These are phyloP conservation scores for Capronia epimyces DNA, from an alignment of 2,329 filamentous ascomycete genomes.

Conservation along the genomic window DNA sequence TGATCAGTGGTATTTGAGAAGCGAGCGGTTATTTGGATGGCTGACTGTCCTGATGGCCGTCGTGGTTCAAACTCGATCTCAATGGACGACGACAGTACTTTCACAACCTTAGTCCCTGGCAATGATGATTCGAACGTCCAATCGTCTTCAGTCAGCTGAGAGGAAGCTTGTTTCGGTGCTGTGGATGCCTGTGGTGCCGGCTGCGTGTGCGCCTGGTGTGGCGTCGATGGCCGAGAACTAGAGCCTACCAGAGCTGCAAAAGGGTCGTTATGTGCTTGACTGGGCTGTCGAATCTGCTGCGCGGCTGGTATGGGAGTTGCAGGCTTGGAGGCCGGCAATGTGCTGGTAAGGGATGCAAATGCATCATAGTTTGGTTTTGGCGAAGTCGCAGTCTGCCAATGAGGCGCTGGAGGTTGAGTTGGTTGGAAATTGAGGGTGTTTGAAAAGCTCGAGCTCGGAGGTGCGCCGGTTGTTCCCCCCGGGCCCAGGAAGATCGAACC, in stretches of 20 bases:
- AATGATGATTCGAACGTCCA: slow-evolving; percentile 90
- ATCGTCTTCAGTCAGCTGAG: slow-evolving; percentile 62
- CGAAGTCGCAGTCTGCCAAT: slow-evolving; percentile 34
- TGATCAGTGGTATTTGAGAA: slow-evolving; percentile 76
- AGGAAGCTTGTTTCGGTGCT: slow-evolving; percentile 20
- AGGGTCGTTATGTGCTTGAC: slow-evolving; percentile 49
- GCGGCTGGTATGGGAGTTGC: slow-evolving; percentile 45
- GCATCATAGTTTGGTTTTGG: slow-evolving; percentile 54
- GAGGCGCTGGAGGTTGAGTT: slow-evolving; percentile 37
- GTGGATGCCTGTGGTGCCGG: slow-evolving; percentile 25
- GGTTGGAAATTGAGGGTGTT: slow-evolving; percentile 21
- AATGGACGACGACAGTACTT: slow-evolving; percentile 64
- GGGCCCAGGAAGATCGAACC: slow-evolving; percentile 81
- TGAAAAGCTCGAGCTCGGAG: slow-evolving; percentile 19
- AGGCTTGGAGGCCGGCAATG: slow-evolving; percentile 45
- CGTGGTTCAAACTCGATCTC: slow-evolving; percentile 68
- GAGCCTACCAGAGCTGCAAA: slow-evolving; percentile 55
- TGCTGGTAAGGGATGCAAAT: slow-evolving; percentile 49
- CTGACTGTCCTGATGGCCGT: slow-evolving; percentile 47
- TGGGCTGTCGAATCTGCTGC: slow-evolving; percentile 36
- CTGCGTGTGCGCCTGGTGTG: slow-evolving; percentile 29
- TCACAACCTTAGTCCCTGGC: slow-evolving; percentile 62
- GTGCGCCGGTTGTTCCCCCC: slow-evolving; percentile 47
- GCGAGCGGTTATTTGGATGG: slow-evolving; percentile 65
- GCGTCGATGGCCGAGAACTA: slow-evolving; percentile 45